These are phyloP conservation scores for Dianthus caryophyllus DNA, from an alignment of 148 eudicot genomes.

Conservation along the genomic window DNA sequence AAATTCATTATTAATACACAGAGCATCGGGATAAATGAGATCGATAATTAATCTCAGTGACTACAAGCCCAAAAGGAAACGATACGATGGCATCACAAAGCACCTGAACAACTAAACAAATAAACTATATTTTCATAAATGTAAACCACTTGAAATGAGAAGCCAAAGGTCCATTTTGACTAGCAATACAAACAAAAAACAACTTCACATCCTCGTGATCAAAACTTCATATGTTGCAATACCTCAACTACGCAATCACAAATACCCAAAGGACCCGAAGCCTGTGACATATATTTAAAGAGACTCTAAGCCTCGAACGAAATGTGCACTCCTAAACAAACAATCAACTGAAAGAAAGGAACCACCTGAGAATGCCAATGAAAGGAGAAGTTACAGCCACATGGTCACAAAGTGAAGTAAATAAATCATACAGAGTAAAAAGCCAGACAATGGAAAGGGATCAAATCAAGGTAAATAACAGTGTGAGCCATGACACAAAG, in stretches of 20 bases:
- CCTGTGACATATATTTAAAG: not conserved
- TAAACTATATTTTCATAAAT: not conserved
- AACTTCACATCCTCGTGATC: not conserved
- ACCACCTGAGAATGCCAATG: not conserved
- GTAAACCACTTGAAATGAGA: not conserved
- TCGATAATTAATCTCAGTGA: not conserved
- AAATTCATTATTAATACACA: slow-evolving; percentile 5
- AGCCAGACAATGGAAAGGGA: not conserved
- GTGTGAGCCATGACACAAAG: too few relatives aligned
- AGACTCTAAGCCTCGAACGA: not conserved
- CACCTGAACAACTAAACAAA: not conserved
- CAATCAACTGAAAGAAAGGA: not conserved
- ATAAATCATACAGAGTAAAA: not conserved
- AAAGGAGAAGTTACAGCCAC: not conserved
- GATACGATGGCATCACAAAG: not conserved
- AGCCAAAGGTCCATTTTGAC: not conserved
- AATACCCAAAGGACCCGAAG: not conserved
- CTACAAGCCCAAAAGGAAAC: not conserved
- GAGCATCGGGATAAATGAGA: slow-evolving; percentile 5
- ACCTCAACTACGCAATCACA: not conserved
- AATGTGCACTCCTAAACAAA: not conserved
- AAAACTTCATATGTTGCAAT: not conserved
- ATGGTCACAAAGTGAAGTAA: not conserved
- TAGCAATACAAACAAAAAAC: not conserved
- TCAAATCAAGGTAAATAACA: not conserved